Evolutionary conservation across 208 protist species (phyloP).

Genomic region (Acanthamoeba sp.): DNA sequence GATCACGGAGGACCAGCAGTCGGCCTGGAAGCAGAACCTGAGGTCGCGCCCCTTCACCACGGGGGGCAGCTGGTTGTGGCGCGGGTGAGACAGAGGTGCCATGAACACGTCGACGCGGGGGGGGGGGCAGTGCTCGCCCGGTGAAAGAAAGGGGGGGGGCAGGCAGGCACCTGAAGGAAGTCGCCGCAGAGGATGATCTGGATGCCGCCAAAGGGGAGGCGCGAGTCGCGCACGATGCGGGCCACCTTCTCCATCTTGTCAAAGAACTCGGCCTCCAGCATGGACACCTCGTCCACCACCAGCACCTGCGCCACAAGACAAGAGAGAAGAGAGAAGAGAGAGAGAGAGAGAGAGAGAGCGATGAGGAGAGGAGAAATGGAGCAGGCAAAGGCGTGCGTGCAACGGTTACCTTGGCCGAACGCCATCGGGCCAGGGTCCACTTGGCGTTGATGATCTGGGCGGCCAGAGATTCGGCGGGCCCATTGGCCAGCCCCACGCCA

Average conservation of each 20-base stretch:
- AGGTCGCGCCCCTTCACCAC: not conserved
- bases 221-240: constrained; percentile 67
- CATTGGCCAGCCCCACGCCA: constrained; percentile 76
- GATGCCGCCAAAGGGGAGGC: constrained; percentile 81
- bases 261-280: constrained; percentile 81
- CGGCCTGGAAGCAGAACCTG: constrained; percentile 61
- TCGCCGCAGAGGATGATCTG: constrained; percentile 83
- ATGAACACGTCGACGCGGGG: not conserved
- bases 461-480: not conserved
- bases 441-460: constrained; percentile 8
- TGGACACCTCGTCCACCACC: constrained; percentile 87
- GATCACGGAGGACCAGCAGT: constrained; percentile 35
- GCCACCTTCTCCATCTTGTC: constrained; percentile 84
- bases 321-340: not conserved
- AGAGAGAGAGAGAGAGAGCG: too few species aligned
- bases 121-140: too few species aligned
- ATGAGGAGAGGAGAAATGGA: too few species aligned
- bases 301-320: constrained; percentile 62
- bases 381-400: too few species aligned
- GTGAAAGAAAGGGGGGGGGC: too few species aligned
- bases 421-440: constrained; percentile 10
- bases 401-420: constrained; percentile 32
- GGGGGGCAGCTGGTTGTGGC: constrained; percentile 40
- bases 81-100: not conserved
- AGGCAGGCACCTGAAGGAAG: constrained; percentile 75